Percentiles rank a stretch among this genome's conserved stretches.
These are phyloP conservation scores for Xerocomellus intermedius DNA, from an alignment of 768 basidiomycete species.

Conservation along the genomic window DNA sequence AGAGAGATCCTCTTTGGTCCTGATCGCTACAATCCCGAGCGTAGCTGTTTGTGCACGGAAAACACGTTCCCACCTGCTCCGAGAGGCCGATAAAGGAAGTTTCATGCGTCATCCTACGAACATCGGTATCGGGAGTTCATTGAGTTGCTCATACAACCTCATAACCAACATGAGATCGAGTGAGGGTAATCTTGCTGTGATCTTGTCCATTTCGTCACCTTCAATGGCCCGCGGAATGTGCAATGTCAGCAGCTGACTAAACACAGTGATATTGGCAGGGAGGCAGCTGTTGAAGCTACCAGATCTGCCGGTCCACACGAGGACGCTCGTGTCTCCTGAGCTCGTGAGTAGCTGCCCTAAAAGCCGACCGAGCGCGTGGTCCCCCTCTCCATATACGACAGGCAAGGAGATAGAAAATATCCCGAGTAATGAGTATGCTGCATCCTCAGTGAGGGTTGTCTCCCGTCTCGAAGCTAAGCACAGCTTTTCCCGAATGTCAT, in stretches of 20 bases:
- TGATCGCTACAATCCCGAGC: constrained; percentile 4
- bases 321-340: constrained; percentile 7
- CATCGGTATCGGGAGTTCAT: neutral
- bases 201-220: neutral
- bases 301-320: constrained; percentile 10
- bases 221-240: neutral
- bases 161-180: neutral
- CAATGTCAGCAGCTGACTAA: neutral
- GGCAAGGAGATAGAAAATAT: constrained; percentile 5
- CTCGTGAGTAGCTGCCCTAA: constrained; percentile 7
- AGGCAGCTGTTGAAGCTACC: constrained; percentile 8
- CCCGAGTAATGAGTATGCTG: constrained; percentile 6
- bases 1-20: neutral
- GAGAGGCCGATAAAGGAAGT: neutral
- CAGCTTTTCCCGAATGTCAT: no score
- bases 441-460: constrained; percentile 4
- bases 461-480: neutral
- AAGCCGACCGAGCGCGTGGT: constrained; percentile 3
- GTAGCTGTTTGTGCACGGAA: neutral
- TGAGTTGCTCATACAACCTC: neutral
- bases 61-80: neutral
- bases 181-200: neutral
- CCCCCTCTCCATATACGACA: constrained; percentile 6
- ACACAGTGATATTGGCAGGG: neutral
- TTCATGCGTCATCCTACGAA: neutral